A percentile compares a stretch with the other conserved stretches of the same genome.
phyloP scores from a whole-genome alignment of 495 filamentous ascomycete species.

The Aspergillus campestris region DNA sequence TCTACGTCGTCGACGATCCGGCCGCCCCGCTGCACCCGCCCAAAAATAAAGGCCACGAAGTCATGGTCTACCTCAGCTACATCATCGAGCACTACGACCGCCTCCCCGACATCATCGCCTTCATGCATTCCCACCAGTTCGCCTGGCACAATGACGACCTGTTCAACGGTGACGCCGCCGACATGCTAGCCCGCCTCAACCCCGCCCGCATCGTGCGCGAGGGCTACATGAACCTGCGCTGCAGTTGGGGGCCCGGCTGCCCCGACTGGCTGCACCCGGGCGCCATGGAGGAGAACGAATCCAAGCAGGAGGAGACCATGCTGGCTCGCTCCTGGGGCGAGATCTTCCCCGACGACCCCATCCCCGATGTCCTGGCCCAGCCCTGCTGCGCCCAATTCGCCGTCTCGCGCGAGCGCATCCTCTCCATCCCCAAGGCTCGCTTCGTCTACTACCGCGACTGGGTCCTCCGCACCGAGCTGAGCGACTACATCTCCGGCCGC shows the following conservation, averaged over 20 bases:
- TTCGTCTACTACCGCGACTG: slow-evolving; percentile 61
- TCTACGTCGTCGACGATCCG: slow-evolving; percentile 59
- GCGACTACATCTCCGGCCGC: slow-evolving; percentile 60
- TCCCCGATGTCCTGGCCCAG: slow-evolving; percentile 46
- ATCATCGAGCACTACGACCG: slow-evolving; percentile 64
- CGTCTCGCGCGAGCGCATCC: slow-evolving; percentile 46
- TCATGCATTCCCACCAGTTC: slow-evolving; percentile 60
- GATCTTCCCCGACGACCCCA: slow-evolving; percentile 44
- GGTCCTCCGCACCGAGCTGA: slow-evolving; percentile 52
- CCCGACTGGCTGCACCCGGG: slow-evolving; percentile 60
- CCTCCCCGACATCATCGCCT: slow-evolving; percentile 58
- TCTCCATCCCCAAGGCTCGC: slow-evolving; percentile 46
- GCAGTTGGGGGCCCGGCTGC: slow-evolving; percentile 53
- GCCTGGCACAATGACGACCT: slow-evolving; percentile 60
- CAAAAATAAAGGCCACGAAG: slow-evolving; percentile 70
- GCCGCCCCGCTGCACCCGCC: slow-evolving; percentile 53
- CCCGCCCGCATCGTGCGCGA: slow-evolving; percentile 44
- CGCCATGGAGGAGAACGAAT: slow-evolving; percentile 34
- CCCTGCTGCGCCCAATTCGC: slow-evolving; percentile 66
- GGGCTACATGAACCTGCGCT: slow-evolving; percentile 61
- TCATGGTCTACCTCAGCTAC: slow-evolving; percentile 65
- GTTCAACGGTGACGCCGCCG: slow-evolving; percentile 38
- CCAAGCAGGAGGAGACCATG: slow-evolving; percentile 55
- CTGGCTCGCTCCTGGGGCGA: slow-evolving; percentile 47
- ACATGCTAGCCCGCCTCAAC: slow-evolving; percentile 46